These are phyloP conservation scores for Eruca vesicaria DNA, from an alignment of 441 rosid genomes.

Conservation along the genomic window DNA sequence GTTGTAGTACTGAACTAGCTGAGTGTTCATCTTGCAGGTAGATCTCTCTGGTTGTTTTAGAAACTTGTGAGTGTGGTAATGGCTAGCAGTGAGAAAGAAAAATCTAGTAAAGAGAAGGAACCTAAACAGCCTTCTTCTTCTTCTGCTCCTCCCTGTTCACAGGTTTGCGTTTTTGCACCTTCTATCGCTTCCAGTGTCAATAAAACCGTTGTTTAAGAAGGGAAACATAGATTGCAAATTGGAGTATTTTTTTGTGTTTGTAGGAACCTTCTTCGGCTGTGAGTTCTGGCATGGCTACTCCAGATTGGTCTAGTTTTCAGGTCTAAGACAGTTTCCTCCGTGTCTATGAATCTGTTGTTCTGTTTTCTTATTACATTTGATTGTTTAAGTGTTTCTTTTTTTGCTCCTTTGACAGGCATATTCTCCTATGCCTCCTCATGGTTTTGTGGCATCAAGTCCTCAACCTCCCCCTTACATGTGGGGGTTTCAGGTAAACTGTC, in stretches of 20 bases:
- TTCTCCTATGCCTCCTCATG: not conserved
- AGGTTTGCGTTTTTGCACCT: not conserved
- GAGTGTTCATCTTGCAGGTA: not conserved
- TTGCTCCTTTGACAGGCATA: not conserved
- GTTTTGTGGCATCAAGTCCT: not conserved
- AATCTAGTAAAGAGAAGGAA: not conserved
- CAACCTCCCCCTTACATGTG: not conserved
- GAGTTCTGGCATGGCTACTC: slow-evolving; percentile 45
- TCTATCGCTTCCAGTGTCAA: not conserved
- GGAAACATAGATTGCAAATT: not conserved
- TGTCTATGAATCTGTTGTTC: not conserved
- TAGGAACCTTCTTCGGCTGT: slow-evolving; percentile 52
- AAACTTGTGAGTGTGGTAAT: not conserved
- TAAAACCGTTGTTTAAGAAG: not conserved
- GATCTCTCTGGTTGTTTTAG: not conserved
- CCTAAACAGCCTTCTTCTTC: not conserved
- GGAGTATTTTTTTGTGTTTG: not conserved
- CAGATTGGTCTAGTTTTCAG: slow-evolving; percentile 56
- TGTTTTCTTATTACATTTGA: not conserved
- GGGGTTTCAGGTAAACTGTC: not conserved
- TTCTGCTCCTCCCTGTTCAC: not conserved
- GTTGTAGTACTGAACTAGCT: not conserved
- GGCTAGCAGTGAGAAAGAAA: not conserved
- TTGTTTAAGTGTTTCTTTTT: no score
- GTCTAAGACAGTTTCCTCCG: slow-evolving; percentile 30